Evolutionary conservation across 1,284 basidiomycete genomes (phyloP), one percentile per base, ranked within the genome.

Genomic region (Pseudozyma thailandica): DNA sequence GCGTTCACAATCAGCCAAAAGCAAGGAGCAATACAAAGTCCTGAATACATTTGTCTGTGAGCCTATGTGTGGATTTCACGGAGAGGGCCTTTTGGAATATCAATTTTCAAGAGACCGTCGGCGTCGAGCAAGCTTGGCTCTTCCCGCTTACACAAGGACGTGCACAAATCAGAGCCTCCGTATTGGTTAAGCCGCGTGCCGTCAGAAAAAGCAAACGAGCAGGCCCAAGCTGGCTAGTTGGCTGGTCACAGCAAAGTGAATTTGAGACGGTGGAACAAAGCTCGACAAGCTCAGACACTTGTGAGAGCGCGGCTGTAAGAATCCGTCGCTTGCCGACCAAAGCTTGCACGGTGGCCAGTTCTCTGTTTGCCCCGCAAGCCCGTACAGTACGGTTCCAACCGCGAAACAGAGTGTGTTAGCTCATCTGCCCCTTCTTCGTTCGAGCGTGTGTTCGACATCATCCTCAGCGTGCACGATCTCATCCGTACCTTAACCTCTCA

Each of bases 131-230:
- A 35, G 44, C 30, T 15, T 46, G 6, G 13, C 43, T 20, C 9
- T 9, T 25, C 6, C 21, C 21, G 10, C 10, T 20, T 18, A 39
- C 37, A 50, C 31, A 35, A 38, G 15, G 2, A 16, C 30, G 44
- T 37, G 33, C 41, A 50, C 56, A 41, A 66, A 66, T 66, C 52
- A 56, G 47, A 26, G 57, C 8, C 10, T 18, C 28, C 52, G 63
- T 50, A 66, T 66, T 66, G 61, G 55, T 56, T 51, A 39, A 54
- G 41, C 30, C 39, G 10, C 13, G 13, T 27, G 26, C 37, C 13
- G 26, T n/a, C n/a, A 23, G 20, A 16, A 21, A 41, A 21, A 21
- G 23, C 25, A 20, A 47, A 18, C 3, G 27, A 18, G 8, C 10
- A 35, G 39, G 20, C 20, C 12, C 46, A 23, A n/a, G 31, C 18